Evolutionary conservation across 1,284 basidiomycete species (phyloP).

Genomic region (Thecaphora thlaspeos): DNA sequence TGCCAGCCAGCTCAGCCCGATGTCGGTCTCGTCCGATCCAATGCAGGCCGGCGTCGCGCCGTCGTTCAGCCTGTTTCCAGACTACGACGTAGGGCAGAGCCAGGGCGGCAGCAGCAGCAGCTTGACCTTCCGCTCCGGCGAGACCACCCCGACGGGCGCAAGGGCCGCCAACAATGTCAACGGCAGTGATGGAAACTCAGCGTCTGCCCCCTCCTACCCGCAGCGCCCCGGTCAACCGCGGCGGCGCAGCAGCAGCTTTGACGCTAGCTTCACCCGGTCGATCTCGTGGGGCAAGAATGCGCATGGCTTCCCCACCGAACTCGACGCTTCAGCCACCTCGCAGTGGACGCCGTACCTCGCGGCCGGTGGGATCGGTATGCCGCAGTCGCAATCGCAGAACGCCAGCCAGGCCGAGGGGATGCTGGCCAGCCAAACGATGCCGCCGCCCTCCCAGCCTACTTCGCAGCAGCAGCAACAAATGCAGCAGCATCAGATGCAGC

Average conservation of each 20-base stretch:
- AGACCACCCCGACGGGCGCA: background rate
- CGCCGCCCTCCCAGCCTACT: background rate
- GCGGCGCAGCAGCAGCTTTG: conserved; percentile 35
- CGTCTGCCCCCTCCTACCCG: conserved; percentile 11
- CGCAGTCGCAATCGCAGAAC: conserved; percentile 18
- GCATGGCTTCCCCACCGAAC: background rate
- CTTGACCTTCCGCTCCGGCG: background rate
- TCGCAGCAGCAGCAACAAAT: conserved; percentile 1
- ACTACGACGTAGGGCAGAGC: conserved; percentile 22
- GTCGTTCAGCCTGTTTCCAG: conserved; percentile 25
- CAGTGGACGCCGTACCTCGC: conserved; percentile 12
- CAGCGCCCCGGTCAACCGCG: conserved; percentile 16
- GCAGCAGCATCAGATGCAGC: background rate
- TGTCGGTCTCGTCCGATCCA: conserved; percentile 22
- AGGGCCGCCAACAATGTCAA: background rate
- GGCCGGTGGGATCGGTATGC: conserved; percentile 2
- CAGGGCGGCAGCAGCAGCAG: conserved; percentile 5
- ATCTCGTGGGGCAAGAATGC: background rate
- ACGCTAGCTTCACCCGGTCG: conserved; percentile 9
- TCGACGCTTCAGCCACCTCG: conserved; percentile 25
- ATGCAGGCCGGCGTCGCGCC: conserved; percentile 32
- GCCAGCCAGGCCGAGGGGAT: conserved; percentile 7
- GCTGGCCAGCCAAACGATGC: conserved; percentile 1
- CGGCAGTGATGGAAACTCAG: conserved; percentile 3
- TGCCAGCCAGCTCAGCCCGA: conserved; percentile 24